These are phyloP conservation scores for Penicillium parvum DNA, from an alignment of 495 filamentous ascomycete genomes.

Conservation along the genomic window DNA sequence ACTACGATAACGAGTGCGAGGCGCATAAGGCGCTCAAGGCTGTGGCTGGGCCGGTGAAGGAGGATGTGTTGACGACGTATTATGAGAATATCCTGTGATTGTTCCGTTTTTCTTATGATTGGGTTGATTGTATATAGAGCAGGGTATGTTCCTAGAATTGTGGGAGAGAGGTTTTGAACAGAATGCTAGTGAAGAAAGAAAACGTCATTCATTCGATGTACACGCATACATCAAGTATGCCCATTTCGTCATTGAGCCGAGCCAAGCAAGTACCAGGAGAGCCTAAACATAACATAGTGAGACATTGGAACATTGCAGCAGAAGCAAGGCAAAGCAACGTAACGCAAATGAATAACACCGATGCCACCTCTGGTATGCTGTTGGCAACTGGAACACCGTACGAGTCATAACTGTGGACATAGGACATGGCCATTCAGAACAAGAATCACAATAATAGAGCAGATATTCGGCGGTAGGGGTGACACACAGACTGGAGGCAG, in stretches of 20 bases:
- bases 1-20: slow-evolving; percentile 60
- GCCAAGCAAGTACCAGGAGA: neutral
- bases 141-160: neutral
- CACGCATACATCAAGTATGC: slow-evolving; percentile 24
- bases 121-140: too few species aligned
- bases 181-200: neutral
- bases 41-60: slow-evolving; percentile 29
- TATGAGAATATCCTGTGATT: slow-evolving; percentile 44
- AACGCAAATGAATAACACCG: neutral
- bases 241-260: neutral
- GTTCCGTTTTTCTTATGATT: too few species aligned
- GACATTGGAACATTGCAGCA: neutral
- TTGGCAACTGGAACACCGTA: slow-evolving; percentile 8
- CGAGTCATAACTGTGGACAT: slow-evolving; percentile 10
- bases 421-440: neutral
- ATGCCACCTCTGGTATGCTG: neutral
- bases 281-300: neutral
- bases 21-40: slow-evolving; percentile 60
- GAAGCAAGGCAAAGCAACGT: neutral
- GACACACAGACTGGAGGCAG: slow-evolving; percentile 5
- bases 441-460: slow-evolving; percentile 5
- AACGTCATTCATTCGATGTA: slow-evolving; percentile 26
- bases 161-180: neutral
- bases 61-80: slow-evolving; percentile 47
- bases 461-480: slow-evolving; percentile 17